A percentile compares a stretch with the other conserved stretches of the same genome.
These are phyloP conservation scores for Eucalyptus regnans DNA, from an alignment of 345 rosid species.

Conservation along the genomic window DNA sequence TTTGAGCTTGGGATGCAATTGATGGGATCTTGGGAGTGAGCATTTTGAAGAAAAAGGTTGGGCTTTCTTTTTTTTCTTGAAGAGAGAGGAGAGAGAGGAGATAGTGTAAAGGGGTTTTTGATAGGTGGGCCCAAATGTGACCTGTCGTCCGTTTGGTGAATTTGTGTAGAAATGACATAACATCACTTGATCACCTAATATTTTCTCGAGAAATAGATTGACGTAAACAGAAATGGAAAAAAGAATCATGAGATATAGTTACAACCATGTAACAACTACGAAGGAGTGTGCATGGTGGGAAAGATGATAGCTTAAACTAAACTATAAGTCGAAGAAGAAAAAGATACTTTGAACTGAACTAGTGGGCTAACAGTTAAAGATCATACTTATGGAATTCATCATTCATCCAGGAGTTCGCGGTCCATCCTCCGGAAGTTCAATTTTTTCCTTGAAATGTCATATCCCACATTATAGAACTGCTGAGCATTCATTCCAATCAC, in stretches of 20 bases:
- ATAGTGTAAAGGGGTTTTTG: no score
- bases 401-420: neutral
- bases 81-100: no score
- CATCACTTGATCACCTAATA: no score
- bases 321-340: neutral
- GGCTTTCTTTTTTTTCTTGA: accelerated
- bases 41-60: no score
- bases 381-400: neutral
- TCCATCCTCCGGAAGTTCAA: neutral
- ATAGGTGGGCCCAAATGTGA: no score
- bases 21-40: no score
- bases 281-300: neutral
- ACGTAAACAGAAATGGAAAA: neutral
- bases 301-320: neutral
- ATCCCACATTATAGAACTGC: neutral
- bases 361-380: neutral
- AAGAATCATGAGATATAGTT: neutral
- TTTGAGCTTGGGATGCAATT: no score
- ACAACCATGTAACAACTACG: neutral
- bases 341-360: neutral
- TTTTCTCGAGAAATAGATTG: neutral
- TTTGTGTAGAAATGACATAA: accelerated
- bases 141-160: accelerated
- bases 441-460: neutral
- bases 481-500: neutral